Evolutionary conservation across 306 rosid genomes (phyloP), one percentile per base, ranked within the genome.

Genomic region (Alnus rubra): DNA sequence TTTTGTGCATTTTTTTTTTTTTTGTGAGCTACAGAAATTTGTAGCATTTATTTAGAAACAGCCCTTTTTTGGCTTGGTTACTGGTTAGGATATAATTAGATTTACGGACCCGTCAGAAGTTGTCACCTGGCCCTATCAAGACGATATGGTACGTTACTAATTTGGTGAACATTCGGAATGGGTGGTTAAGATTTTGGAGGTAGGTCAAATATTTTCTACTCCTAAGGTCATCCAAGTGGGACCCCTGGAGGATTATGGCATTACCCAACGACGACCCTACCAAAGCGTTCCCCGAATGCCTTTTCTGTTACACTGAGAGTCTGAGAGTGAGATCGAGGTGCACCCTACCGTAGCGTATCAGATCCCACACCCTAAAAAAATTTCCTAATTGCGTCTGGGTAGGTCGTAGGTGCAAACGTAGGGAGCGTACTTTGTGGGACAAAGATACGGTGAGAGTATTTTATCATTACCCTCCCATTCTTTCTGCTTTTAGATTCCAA

Each of bases 111-210:
- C 71, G 50, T 83, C 44, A 79, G 44, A 76, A 71, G 45, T 71
- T 19, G 71, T 80, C 87, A 82, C 75, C 86, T 47, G 33, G 70
- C 16, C 79, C 69, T 80, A 71, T 79, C 82, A 2, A 55, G 76
- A 67, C 45, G 86, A 74, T 83, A 35, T 69, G 82, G 69, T 23
- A 23, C 28, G 28, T 63, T 72, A 75, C 81, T 52, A 74, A 47
- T 49, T 48, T 39, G 60, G 28, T 77, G 86, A 86, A 82, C 85
- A 53, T 42, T 82, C 84, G 45, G 71, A 79, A 81, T 76, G 23
- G 89, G 88, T 82, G 75, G 97, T 86, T 90, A 78, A 81, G 95
- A 90, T 88, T 79, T 86, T 35, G 79, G 73, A 72, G 82, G 71
- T 84, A 63, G 85, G 88, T 86, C 88, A 82, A 83, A 82, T 84